phyloP scores from a whole-genome alignment of 1,284 basidiomycete species.

The Athelia sp. region DNA sequence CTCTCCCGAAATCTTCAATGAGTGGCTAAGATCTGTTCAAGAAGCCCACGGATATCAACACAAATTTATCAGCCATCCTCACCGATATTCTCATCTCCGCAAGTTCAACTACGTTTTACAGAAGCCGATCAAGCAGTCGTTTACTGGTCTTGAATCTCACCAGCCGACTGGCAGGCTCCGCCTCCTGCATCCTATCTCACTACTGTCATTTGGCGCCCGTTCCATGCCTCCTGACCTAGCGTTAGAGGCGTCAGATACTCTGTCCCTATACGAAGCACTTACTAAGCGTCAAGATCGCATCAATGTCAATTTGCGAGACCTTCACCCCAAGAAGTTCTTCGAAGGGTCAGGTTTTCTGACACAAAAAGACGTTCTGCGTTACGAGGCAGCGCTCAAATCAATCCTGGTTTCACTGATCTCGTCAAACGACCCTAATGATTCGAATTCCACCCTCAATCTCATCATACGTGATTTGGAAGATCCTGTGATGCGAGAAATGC shows the following conservation, averaged over 20 bases:
- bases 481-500: conserved; percentile 19
- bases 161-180: conserved; percentile 33
- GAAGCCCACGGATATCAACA: conserved; percentile 50
- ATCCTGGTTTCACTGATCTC: conserved; percentile 35
- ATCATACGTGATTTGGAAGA: conserved; percentile 41
- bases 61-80: conserved; percentile 53
- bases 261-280: conserved; percentile 46
- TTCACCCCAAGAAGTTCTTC: conserved; percentile 48
- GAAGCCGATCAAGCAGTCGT: conserved; percentile 14
- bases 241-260: conserved; percentile 52
- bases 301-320: conserved; percentile 21
- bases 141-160: conserved; percentile 34
- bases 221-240: conserved; percentile 56
- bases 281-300: conserved; percentile 13
- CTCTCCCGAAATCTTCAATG: conserved; percentile 56
- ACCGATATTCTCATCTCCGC: conserved; percentile 68
- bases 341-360: conserved; percentile 30
- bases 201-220: conserved; percentile 44
- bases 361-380: conserved; percentile 55
- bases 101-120: conserved; percentile 53
- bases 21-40: conserved; percentile 61
- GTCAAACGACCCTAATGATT: conserved; percentile 30
- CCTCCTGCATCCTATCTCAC: conserved; percentile 57
- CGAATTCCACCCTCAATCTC: conserved; percentile 27
- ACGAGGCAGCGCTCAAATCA: conserved; percentile 49